Base-by-base conservation (phyloP, 2,329 filamentous ascomycete genomes). In the Aspergillus sp. region DNA sequence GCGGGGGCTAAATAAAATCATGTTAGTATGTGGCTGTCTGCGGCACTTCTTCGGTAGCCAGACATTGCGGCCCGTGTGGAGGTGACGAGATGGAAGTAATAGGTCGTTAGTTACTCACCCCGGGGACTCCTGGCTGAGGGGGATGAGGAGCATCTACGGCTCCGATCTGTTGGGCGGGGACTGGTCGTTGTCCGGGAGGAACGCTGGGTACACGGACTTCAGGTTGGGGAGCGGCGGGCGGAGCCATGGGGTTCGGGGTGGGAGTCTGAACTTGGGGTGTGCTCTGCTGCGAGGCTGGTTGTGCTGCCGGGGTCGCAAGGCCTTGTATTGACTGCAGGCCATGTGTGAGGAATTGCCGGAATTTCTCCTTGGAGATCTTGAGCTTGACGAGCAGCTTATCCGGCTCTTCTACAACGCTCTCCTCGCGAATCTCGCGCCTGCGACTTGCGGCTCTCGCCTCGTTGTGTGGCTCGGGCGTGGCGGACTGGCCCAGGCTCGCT, bases 381-480 rank as follows among this genome's bases (percentile, higher is more conserved):
- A 99, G 81, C 66, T 87, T 93, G 55, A 99, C 85, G 25, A 92
- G 80, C 54, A 92, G 76, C 49, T 84, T 85, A n/a, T 82, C 80
- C 0, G 88, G 84, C 66, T 92, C 90, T 57, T 92, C 89, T 13
- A 89, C 77, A 57, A 50, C 47, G 47, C 85, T 95, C 66, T 94
- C 92, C 71, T 97, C 93, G 52, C 91, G 86, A 47, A 87, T 85
- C 64, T 90, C 85, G 65, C 87, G 85, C 66, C 85, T 81, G 65
- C 87, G 81, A 7, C 80, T 83, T 5, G 89, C 88, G 7, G 85
- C 87, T 69, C 92, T 83, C 1, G 89, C 86, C 74, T 97, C 92
- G 69, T 91, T 87, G 67, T 82, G 78, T 48, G 82, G 84, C 74
- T 98, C 95, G 3, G 95, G 95, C 0, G 95, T 98, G 73, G 93